A percentile compares a stretch with the other conserved stretches of the same genome.
Evolutionary conservation across 2,329 filamentous ascomycete genomes (phyloP).

Genomic region (Graphilbum fragrans): DNA sequence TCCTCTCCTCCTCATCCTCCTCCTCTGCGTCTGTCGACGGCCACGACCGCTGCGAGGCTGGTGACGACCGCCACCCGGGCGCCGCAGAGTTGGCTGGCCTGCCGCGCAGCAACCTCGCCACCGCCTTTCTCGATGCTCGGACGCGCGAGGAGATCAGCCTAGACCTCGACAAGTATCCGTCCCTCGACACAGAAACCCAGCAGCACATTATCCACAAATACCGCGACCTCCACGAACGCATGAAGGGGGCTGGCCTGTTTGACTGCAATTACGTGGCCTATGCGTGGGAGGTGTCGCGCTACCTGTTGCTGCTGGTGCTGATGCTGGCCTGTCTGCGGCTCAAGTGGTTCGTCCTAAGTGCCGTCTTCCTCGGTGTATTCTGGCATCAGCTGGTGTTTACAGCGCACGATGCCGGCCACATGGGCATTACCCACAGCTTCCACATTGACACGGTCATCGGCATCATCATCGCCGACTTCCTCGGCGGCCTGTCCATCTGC

Average conservation of each 20-base stretch:
- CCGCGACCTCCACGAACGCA: constrained; percentile 58
- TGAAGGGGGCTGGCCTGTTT: constrained; percentile 67
- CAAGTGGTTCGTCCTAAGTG: constrained; percentile 59
- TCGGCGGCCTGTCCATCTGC: constrained; percentile 78
- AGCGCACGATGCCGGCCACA: constrained; percentile 91
- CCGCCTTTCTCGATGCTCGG: constrained; percentile 58
- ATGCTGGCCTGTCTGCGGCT: constrained; percentile 49
- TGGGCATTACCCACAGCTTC: constrained; percentile 92
- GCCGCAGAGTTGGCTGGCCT: too few species aligned
- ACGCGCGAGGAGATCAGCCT: constrained; percentile 65
- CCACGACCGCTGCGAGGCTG: not conserved
- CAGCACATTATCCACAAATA: constrained; percentile 69
- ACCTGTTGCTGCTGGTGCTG: constrained; percentile 51
- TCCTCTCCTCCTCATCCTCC: too few species aligned
- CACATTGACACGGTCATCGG: constrained; percentile 73
- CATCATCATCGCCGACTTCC: constrained; percentile 79
- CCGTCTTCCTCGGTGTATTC: constrained; percentile 63
- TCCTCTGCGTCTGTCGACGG: too few species aligned
- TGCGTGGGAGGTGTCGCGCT: constrained; percentile 60
- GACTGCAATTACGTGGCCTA: constrained; percentile 77
- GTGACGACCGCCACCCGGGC: not conserved
- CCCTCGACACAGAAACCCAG: constrained; percentile 62
- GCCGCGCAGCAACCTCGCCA: constrained; percentile 13
- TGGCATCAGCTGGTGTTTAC: constrained; percentile 96
- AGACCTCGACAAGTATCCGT: constrained; percentile 70